phyloP scores from a whole-genome alignment of 345 rosid species.

The Boechera retrofracta region DNA sequence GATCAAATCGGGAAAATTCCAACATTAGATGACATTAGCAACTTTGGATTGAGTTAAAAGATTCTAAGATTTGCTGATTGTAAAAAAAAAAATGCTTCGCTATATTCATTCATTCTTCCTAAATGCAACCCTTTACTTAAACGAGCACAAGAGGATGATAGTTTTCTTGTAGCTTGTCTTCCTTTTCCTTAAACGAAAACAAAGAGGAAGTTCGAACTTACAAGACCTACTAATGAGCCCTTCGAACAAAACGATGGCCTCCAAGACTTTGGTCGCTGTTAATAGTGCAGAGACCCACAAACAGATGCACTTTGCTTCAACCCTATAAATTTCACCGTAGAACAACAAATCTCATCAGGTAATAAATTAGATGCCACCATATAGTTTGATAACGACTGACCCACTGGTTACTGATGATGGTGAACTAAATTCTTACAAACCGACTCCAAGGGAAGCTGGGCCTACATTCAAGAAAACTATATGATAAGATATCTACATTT shows the following conservation, averaged over 20 bases:
- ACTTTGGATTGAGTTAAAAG: constrained; percentile 9
- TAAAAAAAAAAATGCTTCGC: constrained; percentile 22
- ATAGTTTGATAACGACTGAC: constrained; percentile 3
- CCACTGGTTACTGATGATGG: neutral
- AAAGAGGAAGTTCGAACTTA: constrained; percentile 20
- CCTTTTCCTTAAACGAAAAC: neutral
- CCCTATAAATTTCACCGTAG: constrained; percentile 8
- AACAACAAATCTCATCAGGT: constrained; percentile 8
- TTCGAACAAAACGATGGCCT: neutral
- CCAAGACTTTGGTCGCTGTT: constrained; percentile 22
- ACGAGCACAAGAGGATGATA: neutral
- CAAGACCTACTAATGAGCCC: constrained; percentile 2
- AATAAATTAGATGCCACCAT: neutral
- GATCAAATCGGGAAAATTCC: neutral
- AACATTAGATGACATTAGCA: constrained; percentile 10
- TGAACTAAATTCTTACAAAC: neutral
- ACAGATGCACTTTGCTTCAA: constrained; percentile 4
- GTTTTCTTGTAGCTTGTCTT: neutral
- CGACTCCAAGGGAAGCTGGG: neutral
- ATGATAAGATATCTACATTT: no score
- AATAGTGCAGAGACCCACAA: neutral
- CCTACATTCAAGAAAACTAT: neutral
- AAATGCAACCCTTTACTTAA: neutral
- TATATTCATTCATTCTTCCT: constrained; percentile 33
- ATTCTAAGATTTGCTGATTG: constrained; percentile 21